Evolutionary conservation across 345 rosid genomes (phyloP), one percentile per base, ranked within the genome.

Genomic region (Erodium maritimum): DNA sequence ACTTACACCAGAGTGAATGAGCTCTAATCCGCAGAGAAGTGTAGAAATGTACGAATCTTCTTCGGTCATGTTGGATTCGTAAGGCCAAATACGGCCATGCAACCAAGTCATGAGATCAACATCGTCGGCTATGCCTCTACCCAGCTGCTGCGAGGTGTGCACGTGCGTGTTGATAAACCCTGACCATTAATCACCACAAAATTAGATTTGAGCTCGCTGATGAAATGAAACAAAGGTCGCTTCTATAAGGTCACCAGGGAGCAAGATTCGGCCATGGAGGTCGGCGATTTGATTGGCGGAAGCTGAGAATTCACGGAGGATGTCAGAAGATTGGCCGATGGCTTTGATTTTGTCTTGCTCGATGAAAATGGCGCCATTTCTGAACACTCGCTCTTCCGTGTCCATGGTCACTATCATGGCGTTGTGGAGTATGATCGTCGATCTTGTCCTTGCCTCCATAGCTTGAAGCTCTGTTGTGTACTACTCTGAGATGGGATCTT

Each of bases 121-220:
- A 55, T 85, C 84, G 37, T 80, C 91, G 2, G 91, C 88, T 52
- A 82, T 82, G 61, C 91, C 91, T 68, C 87, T 76, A 0, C 56
- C 91, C 5, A 85, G 73, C 75, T 82, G 91, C 59, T 85, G 91
- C 34, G 91, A 85, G 21, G 85, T 76, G 69, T 85, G 87, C 4
- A 85, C 88, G 23, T 85, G 88, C 10, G 86, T 82, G 71, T 85
- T 85, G 68, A 82, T 57, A 34, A 85, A 67, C 61, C 91, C 91
- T 81, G 55, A 52, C 5, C 21, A 42, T 13, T 1, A 23, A 67
- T 55, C 61, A 55, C 19, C 12, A 56, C 22, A 4, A 34, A 54
- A 56, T 10, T 25, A 37, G 25, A 11, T 21, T 1, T 23, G 22
- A 33, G 37, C 48, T 4, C 21, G 14, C 5, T 19, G 29, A 25